Evolutionary conservation across 2,329 filamentous ascomycete species (phyloP).

Genomic region (Colletotrichum sublineola): DNA sequence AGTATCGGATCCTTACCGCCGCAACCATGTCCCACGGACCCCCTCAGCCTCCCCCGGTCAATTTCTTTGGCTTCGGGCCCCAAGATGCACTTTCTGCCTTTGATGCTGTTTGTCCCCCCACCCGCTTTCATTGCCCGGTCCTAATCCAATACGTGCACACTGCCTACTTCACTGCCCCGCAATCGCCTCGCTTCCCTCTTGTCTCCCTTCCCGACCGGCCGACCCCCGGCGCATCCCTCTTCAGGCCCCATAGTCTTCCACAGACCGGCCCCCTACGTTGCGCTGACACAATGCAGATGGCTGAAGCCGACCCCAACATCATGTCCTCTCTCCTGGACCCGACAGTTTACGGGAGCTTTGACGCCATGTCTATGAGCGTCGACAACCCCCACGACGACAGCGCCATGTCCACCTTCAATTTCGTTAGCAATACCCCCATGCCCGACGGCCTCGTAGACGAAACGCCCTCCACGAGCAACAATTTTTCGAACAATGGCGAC

Average conservation of each 20-base stretch:
- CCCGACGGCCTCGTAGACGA: constrained; percentile 40
- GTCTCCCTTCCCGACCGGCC: constrained; percentile 23
- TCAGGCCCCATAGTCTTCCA: constrained; percentile 3
- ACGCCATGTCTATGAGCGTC: constrained; percentile 59
- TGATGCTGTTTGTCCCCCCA: constrained; percentile 38
- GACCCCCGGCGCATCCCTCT: constrained; percentile 25
- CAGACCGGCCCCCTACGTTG: constrained; percentile 13
- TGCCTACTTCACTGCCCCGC: constrained; percentile 2
- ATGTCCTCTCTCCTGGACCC: constrained; percentile 61
- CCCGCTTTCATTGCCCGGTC: constrained; percentile 21
- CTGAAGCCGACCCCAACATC: constrained; percentile 53
- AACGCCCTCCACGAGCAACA: constrained; percentile 32
- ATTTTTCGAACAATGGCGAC: constrained; percentile 38
- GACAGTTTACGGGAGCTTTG: constrained; percentile 53
- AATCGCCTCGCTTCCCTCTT: constrained; percentile 24
- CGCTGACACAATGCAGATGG: constrained; percentile 44
- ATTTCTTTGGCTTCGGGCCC: constrained; percentile 54
- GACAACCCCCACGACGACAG: constrained; percentile 51
- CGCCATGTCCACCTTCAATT: constrained; percentile 44
- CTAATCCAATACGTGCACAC: constrained; percentile 11
- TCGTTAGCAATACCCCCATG: constrained; percentile 47
- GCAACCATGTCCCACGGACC: constrained; percentile 54
- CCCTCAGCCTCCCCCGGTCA: constrained; percentile 52
- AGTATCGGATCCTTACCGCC: constrained; percentile 41
- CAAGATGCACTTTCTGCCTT: constrained; percentile 44